Evolutionary conservation across 176 grass and related monocot genomes (phyloP).

Genomic region (Elymus sibiricus): DNA sequence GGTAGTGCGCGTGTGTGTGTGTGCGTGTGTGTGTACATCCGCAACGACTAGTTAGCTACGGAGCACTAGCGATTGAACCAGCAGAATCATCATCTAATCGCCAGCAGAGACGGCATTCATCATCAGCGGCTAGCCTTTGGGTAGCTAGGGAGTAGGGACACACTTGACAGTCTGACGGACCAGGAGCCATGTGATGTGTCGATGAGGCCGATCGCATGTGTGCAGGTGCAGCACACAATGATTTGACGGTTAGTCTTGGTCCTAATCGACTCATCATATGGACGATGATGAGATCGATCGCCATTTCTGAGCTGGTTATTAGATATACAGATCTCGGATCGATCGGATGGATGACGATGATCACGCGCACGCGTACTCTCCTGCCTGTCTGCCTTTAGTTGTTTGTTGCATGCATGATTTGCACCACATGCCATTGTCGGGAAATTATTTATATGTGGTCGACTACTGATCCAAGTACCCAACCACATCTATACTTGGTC

Average conservation of each 20-base stretch:
- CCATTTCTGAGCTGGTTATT: background rate
- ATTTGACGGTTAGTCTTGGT: slow-evolving; percentile 17
- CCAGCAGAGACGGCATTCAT: background rate
- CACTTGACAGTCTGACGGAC: background rate
- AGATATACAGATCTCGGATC: slow-evolving; percentile 4
- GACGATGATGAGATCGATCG: background rate
- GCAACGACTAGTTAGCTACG: background rate
- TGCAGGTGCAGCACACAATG: background rate
- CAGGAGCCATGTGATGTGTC: slow-evolving; percentile 14
- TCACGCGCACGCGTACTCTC: slow-evolving; percentile 6
- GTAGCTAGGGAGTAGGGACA: background rate
- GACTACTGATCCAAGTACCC: no score
- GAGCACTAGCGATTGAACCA: background rate
- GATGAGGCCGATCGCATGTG: background rate
- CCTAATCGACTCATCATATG: background rate
- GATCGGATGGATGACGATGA: background rate
- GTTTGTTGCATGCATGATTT: slow-evolving; percentile 25
- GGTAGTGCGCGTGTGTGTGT: no score
- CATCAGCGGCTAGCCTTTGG: background rate
- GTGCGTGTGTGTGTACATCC: background rate
- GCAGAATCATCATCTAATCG: background rate
- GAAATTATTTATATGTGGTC: background rate
- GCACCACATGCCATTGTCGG: slow-evolving; percentile 34
- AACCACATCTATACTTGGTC: no score
- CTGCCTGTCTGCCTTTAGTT: background rate